phyloP scores from a whole-genome alignment of 345 rosid genomes.

The Erucastrum elatum region DNA sequence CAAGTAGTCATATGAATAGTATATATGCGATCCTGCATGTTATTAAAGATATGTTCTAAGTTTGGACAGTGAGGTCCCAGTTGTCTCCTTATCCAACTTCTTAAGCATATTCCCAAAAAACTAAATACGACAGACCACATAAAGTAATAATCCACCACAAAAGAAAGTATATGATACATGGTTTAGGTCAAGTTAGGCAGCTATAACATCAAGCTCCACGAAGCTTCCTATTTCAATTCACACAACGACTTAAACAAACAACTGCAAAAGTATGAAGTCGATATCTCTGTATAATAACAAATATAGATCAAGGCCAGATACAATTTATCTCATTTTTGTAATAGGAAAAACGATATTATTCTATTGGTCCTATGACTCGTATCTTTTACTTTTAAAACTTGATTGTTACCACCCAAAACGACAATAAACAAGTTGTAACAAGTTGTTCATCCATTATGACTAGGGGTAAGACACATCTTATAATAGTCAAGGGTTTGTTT shows the following conservation, averaged over 20 bases:
- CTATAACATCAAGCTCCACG: conserved; percentile 28
- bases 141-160: conserved; percentile 8
- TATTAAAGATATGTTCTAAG: conserved; percentile 23
- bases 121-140: conserved; percentile 24
- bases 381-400: conserved; percentile 5
- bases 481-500: background rate
- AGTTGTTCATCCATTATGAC: background rate
- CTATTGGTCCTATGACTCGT: conserved; percentile 8
- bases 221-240: conserved; percentile 37
- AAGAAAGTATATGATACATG: background rate
- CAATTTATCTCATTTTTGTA: conserved; percentile 35
- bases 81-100: conserved; percentile 33
- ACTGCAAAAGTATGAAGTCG: conserved; percentile 16
- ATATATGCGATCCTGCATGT: conserved; percentile 9
- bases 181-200: conserved; percentile 40
- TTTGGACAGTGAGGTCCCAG: conserved; percentile 35
- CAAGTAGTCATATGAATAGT: conserved; percentile 36
- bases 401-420: conserved; percentile 14
- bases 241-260: conserved; percentile 21
- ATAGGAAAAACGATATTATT: background rate
- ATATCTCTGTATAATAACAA: conserved; percentile 1
- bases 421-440: conserved; percentile 16
- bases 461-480: background rate
- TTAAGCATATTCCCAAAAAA: conserved; percentile 4
- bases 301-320: conserved; percentile 32